Percentiles rank a stretch among this genome's conserved stretches.
Evolutionary conservation across 805 yeast genomes (phyloP).

Genomic region (Saccharomycopsis microspora): DNA sequence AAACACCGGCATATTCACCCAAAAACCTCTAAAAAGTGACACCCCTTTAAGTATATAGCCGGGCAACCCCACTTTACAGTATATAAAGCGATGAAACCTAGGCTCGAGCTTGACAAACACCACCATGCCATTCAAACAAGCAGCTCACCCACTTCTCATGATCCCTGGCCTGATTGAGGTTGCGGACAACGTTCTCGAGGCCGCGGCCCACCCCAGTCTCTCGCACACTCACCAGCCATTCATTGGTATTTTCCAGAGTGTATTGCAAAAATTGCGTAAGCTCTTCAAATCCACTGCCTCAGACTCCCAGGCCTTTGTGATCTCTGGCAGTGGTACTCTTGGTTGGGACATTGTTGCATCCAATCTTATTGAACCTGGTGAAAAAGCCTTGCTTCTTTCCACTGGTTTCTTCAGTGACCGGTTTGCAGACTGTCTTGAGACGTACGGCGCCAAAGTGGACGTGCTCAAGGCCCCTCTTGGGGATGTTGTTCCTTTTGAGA

Average conservation of each 20-base stretch:
- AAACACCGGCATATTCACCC: background rate
- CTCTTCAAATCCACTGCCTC: conserved; percentile 61
- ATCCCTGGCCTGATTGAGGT: conserved; percentile 87
- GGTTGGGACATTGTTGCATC: conserved; percentile 91
- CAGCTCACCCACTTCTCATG: conserved; percentile 26
- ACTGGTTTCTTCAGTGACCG: conserved; percentile 87
- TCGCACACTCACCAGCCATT: conserved; percentile 90
- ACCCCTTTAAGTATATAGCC: background rate
- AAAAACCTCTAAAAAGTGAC: background rate
- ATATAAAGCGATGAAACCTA: background rate
- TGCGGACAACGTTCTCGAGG: conserved; percentile 64
- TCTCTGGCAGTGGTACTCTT: conserved; percentile 87
- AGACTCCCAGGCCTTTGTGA: conserved; percentile 66
- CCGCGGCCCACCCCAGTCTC: conserved; percentile 74
- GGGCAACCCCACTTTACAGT: background rate
- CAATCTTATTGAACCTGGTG: conserved; percentile 56
- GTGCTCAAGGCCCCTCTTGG: conserved; percentile 63
- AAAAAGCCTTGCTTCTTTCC: conserved; percentile 53
- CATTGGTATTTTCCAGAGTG: conserved; percentile 57
- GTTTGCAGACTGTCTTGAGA: conserved; percentile 62
- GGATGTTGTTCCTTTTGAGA: conserved; percentile 45
- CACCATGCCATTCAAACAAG: conserved; percentile 15
- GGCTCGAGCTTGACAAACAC: background rate
- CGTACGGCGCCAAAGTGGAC: conserved; percentile 70
- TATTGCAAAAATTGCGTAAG: conserved; percentile 54